Base-by-base conservation (phyloP, 2,329 filamentous ascomycete genomes). In the Colletotrichum lindemuthianum region DNA sequence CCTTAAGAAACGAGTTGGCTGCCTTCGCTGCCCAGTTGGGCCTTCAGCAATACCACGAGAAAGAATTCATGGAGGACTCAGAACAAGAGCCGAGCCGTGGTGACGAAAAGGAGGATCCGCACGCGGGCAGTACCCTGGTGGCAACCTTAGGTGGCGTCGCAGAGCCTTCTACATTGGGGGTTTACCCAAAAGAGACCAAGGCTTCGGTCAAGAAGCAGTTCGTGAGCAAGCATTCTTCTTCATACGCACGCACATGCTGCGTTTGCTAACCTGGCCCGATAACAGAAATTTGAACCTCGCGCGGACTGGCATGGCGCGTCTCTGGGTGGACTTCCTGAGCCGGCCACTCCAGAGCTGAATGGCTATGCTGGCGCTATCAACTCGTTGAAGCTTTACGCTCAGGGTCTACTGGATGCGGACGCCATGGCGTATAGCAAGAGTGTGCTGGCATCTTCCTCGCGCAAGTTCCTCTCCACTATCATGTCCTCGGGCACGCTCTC, bases 391-490 rank as follows among this genome's bases (percentile, higher is more conserved):
- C 79, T 88, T 12, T 88, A 97, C 75, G 93, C 93, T 4, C 86
- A 88, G 66, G 82, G 85, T 9, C 82, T 98, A 7, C 81, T 98
- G 16, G 89, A 96, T 58, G 83, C 88, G 33, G 96, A 99, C 74
- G 91, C 91, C 66, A 84, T 87, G 44, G 82, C 87, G 50, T 99
- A 97, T 78, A 84, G 85, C 59, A 86, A 88, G 33, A 90, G 92
- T 69, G 81, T 91, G 60, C 88, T 92, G 7, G 88, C 92, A 54
- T 93, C 92, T 33, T 96, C 95, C 2, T 95, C 94, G 44, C 92
- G 96, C 78, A 97, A 94, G 76, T 99, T 99, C 82, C 90, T 98
- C 83, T 92, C 94, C 2, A 97, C 93, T 15, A 97, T 99, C 75
- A 97, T 98, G 92, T 84, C 93, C 9, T 96, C 94, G 2, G 96